These are phyloP conservation scores for Brassica carinata DNA, from an alignment of 345 rosid genomes.

Conservation along the genomic window DNA sequence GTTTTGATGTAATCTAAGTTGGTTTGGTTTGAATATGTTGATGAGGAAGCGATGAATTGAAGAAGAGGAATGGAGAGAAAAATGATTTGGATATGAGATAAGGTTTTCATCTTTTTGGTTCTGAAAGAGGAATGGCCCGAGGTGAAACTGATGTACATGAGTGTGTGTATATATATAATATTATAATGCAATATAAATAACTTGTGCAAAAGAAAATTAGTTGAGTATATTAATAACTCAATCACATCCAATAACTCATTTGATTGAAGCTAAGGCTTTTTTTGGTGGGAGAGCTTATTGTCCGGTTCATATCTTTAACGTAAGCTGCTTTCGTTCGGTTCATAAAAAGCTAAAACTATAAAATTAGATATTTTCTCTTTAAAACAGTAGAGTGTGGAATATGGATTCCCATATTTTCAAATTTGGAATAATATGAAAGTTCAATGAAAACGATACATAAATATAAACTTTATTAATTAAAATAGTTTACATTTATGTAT, in stretches of 20 bases:
- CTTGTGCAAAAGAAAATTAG: slow-evolving; percentile 23
- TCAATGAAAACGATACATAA: background rate
- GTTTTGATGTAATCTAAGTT: slow-evolving; percentile 46
- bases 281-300: slow-evolving; percentile 23
- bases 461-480: background rate
- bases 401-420: slow-evolving; percentile 14
- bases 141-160: slow-evolving; percentile 9
- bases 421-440: slow-evolving; percentile 9
- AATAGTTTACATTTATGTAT: background rate
- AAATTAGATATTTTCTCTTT: background rate
- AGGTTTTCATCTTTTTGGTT: slow-evolving; percentile 13
- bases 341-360: slow-evolving; percentile 2
- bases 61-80: slow-evolving; percentile 16
- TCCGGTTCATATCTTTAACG: slow-evolving; percentile 6
- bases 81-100: slow-evolving; percentile 20
- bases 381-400: background rate
- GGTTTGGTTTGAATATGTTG: slow-evolving; percentile 25
- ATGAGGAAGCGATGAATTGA: slow-evolving; percentile 15
- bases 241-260: slow-evolving; percentile 24
- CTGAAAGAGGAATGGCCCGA: slow-evolving; percentile 21
- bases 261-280: slow-evolving; percentile 17
- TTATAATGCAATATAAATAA: slow-evolving; percentile 1
- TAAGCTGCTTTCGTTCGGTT: slow-evolving; percentile 4
- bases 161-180: background rate
- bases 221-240: slow-evolving; percentile 34